Evolutionary conservation across 495 filamentous ascomycete genomes (phyloP), one percentile per base, ranked within the genome.

Genomic region (Aspergillus panamensis): DNA sequence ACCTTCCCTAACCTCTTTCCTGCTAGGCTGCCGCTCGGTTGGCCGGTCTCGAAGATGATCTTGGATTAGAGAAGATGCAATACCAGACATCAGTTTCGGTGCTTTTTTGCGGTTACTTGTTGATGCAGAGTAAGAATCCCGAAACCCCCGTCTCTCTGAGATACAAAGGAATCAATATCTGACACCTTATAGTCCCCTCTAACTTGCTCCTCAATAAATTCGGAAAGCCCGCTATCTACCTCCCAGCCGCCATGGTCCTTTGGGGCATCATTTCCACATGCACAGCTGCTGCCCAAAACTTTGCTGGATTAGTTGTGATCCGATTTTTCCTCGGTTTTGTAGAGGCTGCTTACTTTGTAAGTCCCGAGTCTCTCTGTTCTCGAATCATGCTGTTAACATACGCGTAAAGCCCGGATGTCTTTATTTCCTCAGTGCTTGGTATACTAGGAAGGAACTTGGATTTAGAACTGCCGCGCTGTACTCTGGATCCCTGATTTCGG

Each of bases 281-380:
- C 0, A 87, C 86, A 2, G 84, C 84, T 35, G 81, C 73, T 8
- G 82, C 80, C 1, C 67, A 75, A 17, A 87, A 73, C 61, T 87
- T 78, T 61, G 77, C 77, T 37, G 86, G 86, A 1, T 73, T 90
- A 39, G 71, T 88, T 19, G 84, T 81, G 3, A 79, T 83, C 48
- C 82, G 87, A 14, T 90, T 90, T 75, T 87, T 88, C 59, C 76
- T 91, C 0, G 87, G 88, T 61, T 85, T 89, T 44, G 79, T 79
- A 8, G 81, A 84, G 56, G 78, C 78, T 21, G 76, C 77, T 3
- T 80, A 77, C 60, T 78, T 78, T 48, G 66, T 69, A 63, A 31
- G 68, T 62, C 3, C 20, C 20, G 20, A 21, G 16, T 10, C 16
- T 17, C 7, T 3, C 19, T n/a, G 31, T 8, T 8, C 3, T 6